Percentiles rank a stretch among this genome's conserved stretches.
These are phyloP conservation scores for Combretum micranthum DNA, from an alignment of 345 rosid genomes.

Conservation along the genomic window DNA sequence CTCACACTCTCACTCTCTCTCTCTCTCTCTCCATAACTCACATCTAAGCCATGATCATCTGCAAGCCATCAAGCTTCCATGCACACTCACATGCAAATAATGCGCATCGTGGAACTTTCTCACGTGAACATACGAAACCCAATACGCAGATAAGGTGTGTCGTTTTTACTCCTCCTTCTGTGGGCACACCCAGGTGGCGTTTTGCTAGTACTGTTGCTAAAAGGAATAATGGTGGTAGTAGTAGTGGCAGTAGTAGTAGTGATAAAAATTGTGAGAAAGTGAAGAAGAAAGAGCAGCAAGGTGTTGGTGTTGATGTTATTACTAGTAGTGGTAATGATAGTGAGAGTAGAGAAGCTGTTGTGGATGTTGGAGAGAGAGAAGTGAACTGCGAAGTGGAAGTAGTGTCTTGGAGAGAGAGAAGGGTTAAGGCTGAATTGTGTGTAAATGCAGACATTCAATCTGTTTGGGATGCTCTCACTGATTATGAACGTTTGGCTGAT, in stretches of 20 bases:
- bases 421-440: conserved; percentile 54
- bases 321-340: neutral
- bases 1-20: neutral
- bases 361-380: conserved; percentile 34
- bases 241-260: too few species aligned
- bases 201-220: too few species aligned
- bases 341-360: conserved; percentile 8
- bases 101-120: neutral
- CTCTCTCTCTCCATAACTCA: neutral
- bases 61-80: conserved; percentile 3
- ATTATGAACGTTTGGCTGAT: conserved; percentile 92
- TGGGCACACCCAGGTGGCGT: too few species aligned
- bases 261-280: too few species aligned
- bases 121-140: neutral
- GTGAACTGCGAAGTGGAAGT: conserved; percentile 78
- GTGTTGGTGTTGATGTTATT: too few species aligned
- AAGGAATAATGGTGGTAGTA: too few species aligned
- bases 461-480: conserved; percentile 85
- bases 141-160: too few species aligned
- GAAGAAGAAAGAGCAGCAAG: too few species aligned
- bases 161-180: too few species aligned
- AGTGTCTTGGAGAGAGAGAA: conserved; percentile 86
- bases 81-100: neutral
- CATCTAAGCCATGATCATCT: conserved; percentile 5
- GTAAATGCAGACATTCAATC: conserved; percentile 61